Conservation (phyloP, 2,329 filamentous ascomycete genomes). For the Dactylellina leptospora region DNA sequence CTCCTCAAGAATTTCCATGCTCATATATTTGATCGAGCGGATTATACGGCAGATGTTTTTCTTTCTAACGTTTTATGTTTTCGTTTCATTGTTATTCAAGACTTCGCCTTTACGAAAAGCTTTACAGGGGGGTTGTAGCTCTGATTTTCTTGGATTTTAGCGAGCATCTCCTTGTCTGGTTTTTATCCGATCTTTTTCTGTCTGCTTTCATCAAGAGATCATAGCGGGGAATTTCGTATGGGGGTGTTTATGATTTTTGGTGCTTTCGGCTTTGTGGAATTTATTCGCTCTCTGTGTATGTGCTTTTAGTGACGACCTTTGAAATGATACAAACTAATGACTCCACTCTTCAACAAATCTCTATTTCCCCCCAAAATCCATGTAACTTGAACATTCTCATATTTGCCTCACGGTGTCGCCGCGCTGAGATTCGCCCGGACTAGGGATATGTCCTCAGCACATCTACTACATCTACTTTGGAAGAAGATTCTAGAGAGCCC, state of each 20-base stretch:
- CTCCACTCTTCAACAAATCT: constrained; percentile 49
- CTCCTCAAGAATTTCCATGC: background rate
- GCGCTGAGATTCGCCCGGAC: no score
- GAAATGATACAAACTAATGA: constrained; percentile 50
- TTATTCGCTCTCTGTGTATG: background rate
- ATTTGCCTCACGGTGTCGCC: constrained; percentile 17
- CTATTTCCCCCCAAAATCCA: constrained; percentile 9
- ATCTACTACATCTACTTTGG: background rate
- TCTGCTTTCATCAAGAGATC: constrained; percentile 27
- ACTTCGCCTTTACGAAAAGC: constrained; percentile 31
- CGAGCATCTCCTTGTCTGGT: constrained; percentile 32
- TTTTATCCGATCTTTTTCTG: constrained; percentile 9
- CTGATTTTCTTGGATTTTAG: constrained; percentile 44
- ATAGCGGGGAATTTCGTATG: constrained; percentile 37
- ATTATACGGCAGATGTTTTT: background rate
- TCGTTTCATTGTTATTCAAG: constrained; percentile 3
- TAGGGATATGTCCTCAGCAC: constrained; percentile 11
- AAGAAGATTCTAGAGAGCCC: constrained; percentile 19
- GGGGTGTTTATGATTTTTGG: constrained; percentile 38
- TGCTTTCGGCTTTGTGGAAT: constrained; percentile 11
- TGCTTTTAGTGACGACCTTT: constrained; percentile 30
- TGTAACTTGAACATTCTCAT: constrained; percentile 13
- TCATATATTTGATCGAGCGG: constrained; percentile 49
- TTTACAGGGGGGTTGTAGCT: constrained; percentile 23
- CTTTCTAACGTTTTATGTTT: background rate